Percentiles rank a stretch among this genome's conserved stretches.
Evolutionary conservation across 2,329 filamentous ascomycete genomes (phyloP).

Genomic region (Claviceps arundinis): DNA sequence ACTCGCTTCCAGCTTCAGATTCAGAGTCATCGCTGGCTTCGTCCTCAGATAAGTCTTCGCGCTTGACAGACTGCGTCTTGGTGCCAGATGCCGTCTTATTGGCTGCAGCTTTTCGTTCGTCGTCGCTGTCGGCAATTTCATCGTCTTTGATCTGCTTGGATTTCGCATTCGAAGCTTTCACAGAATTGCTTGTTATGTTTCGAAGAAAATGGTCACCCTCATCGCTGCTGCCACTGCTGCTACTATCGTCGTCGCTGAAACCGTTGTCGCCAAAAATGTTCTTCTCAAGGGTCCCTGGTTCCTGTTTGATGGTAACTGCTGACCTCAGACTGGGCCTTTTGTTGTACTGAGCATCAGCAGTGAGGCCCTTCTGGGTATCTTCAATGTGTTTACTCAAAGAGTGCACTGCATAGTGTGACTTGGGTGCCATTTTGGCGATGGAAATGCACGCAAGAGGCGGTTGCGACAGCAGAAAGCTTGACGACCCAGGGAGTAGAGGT

Average conservation of each 20-base stretch:
- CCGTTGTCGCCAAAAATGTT: conserved; percentile 18
- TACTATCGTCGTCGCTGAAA: conserved; percentile 17
- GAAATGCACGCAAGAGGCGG: background rate
- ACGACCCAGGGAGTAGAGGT: background rate
- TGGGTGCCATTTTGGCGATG: conserved; percentile 22
- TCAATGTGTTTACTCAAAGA: conserved; percentile 26
- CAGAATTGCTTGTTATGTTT: conserved; percentile 15
- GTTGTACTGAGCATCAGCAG: conserved; percentile 20
- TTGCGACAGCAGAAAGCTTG: background rate
- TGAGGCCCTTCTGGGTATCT: conserved; percentile 23
- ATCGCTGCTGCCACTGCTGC: conserved; percentile 21
- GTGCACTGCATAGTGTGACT: conserved; percentile 21
- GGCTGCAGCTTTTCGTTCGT: conserved; percentile 19
- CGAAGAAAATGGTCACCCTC: conserved; percentile 21
- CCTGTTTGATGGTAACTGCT: conserved; percentile 19
- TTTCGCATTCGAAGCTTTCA: conserved; percentile 7
- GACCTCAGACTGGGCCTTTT: conserved; percentile 13
- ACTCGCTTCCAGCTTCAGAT: conserved; percentile 3
- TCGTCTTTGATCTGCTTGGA: conserved; percentile 19
- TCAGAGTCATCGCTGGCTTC: conserved; percentile 18
- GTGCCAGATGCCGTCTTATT: conserved; percentile 10
- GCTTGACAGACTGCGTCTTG: conserved; percentile 2
- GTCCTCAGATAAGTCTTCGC: conserved; percentile 11
- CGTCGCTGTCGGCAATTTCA: conserved; percentile 30
- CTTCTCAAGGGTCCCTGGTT: conserved; percentile 10